These are phyloP conservation scores for Macrocybe sp. DNA, from an alignment of 1,284 basidiomycete genomes.

Conservation along the genomic window DNA sequence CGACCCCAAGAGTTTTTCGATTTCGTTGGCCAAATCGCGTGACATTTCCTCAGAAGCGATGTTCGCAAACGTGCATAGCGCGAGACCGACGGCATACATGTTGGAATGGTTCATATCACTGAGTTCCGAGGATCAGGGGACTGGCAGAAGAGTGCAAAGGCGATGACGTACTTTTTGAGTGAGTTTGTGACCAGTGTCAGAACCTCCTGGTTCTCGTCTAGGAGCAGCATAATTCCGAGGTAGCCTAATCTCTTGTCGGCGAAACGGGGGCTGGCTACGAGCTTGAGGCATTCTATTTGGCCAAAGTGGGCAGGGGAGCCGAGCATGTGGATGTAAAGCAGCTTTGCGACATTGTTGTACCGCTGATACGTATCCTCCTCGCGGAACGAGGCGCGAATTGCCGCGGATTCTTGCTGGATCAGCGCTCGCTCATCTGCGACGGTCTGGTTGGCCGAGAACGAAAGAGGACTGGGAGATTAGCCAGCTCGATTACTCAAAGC, in stretches of 20 bases:
- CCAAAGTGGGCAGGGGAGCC: slow-evolving; percentile 99
- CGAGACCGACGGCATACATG: slow-evolving; percentile 98
- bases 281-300: slow-evolving; percentile 99
- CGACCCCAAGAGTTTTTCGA: slow-evolving; percentile 95
- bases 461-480: too few relatives aligned
- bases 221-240: slow-evolving; percentile 94
- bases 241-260: slow-evolving; percentile 97
- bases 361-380: slow-evolving; percentile 93
- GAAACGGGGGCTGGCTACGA: slow-evolving; percentile 97
- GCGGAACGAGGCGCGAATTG: slow-evolving; percentile 95
- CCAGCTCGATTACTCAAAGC: slow-evolving; percentile 5
- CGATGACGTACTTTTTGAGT: slow-evolving; percentile 83
- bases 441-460: slow-evolving; percentile 52
- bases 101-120: slow-evolving; percentile 99
- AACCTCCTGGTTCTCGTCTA: slow-evolving; percentile 98
- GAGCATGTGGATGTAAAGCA: slow-evolving; percentile 99
- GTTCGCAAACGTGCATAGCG: slow-evolving; percentile 97
- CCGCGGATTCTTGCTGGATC: slow-evolving; percentile 98
- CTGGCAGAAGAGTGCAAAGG: slow-evolving; percentile 3
- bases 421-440: slow-evolving; percentile 97
- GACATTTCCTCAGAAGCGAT: slow-evolving; percentile 99
- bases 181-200: slow-evolving; percentile 98
- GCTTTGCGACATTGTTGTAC: slow-evolving; percentile 97
- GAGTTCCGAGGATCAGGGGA: slow-evolving; percentile 8
- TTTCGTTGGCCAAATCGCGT: slow-evolving; percentile 92